A percentile compares a stretch with the other conserved stretches of the same genome.
Evolutionary conservation across 2,329 filamentous ascomycete species (phyloP).

Genomic region (Moelleriella libera): DNA sequence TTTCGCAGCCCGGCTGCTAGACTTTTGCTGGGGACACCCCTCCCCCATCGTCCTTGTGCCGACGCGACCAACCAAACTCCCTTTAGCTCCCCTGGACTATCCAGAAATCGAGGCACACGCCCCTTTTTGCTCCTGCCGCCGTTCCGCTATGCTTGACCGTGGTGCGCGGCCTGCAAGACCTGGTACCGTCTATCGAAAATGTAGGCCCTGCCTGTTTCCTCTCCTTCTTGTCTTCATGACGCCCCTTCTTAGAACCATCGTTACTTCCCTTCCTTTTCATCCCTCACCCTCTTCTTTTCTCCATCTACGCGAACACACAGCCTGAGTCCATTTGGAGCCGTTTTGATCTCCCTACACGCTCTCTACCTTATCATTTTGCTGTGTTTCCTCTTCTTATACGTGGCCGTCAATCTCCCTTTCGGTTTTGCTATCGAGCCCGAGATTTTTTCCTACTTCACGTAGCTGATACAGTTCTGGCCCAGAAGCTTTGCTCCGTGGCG

Average conservation of each 20-base stretch:
- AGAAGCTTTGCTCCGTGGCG: slow-evolving; percentile 1
- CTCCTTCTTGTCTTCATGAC: background rate
- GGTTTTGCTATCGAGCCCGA: background rate
- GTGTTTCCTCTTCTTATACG: slow-evolving; percentile 1
- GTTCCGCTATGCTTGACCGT: background rate
- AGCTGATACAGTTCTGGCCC: background rate
- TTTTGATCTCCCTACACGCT: slow-evolving; percentile 1
- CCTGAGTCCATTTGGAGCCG: background rate
- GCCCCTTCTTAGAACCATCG: background rate
- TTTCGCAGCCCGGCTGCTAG: background rate
- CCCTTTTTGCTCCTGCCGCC: background rate
- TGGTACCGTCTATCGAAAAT: background rate
- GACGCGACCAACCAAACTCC: background rate
- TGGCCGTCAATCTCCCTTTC: background rate
- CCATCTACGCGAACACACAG: background rate
- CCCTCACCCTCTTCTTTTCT: slow-evolving; percentile 1
- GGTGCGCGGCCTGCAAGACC: background rate
- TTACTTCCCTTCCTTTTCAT: slow-evolving; percentile 1
- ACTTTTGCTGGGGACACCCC: background rate
- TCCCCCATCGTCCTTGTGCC: background rate
- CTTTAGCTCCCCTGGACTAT: background rate
- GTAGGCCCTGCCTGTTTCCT: background rate
- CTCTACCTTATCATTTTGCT: slow-evolving; percentile 2
- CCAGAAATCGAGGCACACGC: no score
- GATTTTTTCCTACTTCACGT: background rate